Base-by-base conservation (phyloP, 208 protist genomes). In the Leishmania braziliensis region DNA sequence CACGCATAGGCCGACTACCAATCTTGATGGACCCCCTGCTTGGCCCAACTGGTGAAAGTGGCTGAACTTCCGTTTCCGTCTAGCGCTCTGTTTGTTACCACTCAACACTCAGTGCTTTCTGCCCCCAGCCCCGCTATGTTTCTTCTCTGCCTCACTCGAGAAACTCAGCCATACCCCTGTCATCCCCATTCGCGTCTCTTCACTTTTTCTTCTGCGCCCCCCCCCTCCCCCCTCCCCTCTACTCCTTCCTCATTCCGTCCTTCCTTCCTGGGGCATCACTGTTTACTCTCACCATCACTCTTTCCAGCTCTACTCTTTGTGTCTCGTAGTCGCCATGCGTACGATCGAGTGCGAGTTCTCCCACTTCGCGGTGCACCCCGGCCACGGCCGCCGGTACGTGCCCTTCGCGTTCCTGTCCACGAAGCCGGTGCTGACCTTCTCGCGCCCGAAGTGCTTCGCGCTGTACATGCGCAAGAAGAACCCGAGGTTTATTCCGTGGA, bases 401-500 rank as follows among this genome's bases (percentile, higher is more conserved):
- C 95, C 96, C 74, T 97, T 96, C 84, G 93, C 93, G 91, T 96
- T 98, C 80, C 90, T 97, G 84, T 98, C 96, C 77, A 98, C 96
- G 86, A 98, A 97, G 94, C 96, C 96, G 72, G 96, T 98, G 83
- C 92, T 98, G 91, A 96, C 95, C 74, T 98, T 98, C 90, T 86
- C 90, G 72, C 88, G 90, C 83, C 92, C 93, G 69, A 98, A 98
- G 92, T 97, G 95, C 90, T 93, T 95, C 75, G 93, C 88, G 56
- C 85, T 98, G 88, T 98, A 97, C 94, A 94, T 96, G 91, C 93
- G 93, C 88, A 98, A 98, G 94, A 98, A 98, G 94, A 98, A 98
- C 93, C 95, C 96, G 75, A 93, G 95, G 82, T 97, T 96, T 88
- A 78, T 98, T 78, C 87, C 89, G 82, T 98, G 96, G 96, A 98